A percentile compares a stretch with the other conserved stretches of the same genome.
Conservation (phyloP, 2,329 filamentous ascomycete genomes). For the Aureobasidium lini region DNA sequence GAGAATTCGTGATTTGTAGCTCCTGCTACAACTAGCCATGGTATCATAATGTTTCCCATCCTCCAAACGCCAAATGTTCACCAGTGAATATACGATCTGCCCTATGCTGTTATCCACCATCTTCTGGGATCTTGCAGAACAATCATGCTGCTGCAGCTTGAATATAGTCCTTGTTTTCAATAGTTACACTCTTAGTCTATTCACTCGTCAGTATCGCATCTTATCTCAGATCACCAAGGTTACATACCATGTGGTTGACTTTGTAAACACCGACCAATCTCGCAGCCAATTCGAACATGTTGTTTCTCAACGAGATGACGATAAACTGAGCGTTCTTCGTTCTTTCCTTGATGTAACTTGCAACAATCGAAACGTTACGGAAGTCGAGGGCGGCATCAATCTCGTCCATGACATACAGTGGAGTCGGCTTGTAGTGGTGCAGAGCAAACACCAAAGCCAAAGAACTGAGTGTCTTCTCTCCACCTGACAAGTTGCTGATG, state of each 20-base stretch:
- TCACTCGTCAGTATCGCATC: not conserved
- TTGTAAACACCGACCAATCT: constrained; percentile 97
- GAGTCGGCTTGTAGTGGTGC: constrained; percentile 96
- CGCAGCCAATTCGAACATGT: constrained; percentile 99
- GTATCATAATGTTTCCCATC: constrained; percentile 5
- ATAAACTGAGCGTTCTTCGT: constrained; percentile 99
- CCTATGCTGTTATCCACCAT: not conserved
- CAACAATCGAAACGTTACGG: constrained; percentile 95
- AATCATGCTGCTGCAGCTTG: constrained; percentile 12
- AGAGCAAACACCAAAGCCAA: constrained; percentile 94
- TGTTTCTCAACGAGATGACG: constrained; percentile 94
- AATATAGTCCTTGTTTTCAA: constrained; percentile 45
- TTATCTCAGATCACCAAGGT: not conserved
- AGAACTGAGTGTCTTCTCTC: constrained; percentile 92
- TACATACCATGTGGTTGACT: constrained; percentile 82
- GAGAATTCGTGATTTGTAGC: not conserved
- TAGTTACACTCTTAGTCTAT: constrained; percentile 47
- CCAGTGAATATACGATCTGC: not conserved
- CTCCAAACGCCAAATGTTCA: not conserved
- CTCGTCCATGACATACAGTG: constrained; percentile 98
- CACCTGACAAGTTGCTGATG: constrained; percentile 89
- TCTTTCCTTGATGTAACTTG: constrained; percentile 97
- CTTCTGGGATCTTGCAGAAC: not conserved
- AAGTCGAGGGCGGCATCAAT: constrained; percentile 98
- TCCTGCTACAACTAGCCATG: constrained; percentile 1